These are phyloP conservation scores for Batkoa obscura DNA, from an alignment of 371 early-diverging fungal species.

Conservation along the genomic window DNA sequence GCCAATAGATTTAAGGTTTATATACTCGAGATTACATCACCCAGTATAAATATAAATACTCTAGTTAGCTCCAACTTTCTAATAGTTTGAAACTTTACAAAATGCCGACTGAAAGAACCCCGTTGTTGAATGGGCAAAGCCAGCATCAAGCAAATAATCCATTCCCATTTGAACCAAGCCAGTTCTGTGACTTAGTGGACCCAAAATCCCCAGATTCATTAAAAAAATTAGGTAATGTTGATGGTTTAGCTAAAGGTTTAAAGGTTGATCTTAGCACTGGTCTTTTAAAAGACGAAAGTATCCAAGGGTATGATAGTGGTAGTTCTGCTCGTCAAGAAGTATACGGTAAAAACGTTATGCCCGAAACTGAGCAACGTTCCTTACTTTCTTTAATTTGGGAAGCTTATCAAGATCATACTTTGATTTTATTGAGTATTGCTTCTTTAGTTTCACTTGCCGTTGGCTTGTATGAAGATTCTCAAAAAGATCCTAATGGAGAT, in stretches of 20 bases:
- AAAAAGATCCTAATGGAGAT: constrained; percentile 14
- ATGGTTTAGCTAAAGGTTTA: constrained; percentile 32
- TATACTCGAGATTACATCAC: too few relatives aligned
- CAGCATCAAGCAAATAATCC: background rate
- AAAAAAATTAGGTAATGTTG: constrained; percentile 39
- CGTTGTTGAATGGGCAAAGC: background rate
- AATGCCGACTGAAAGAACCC: background rate
- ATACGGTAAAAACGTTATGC: constrained; percentile 31
- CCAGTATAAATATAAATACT: too few relatives aligned
- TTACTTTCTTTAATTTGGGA: background rate
- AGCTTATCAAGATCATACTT: constrained; percentile 4
- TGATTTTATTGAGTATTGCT: constrained; percentile 54
- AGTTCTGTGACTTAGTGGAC: background rate
- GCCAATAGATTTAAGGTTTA: too few relatives aligned
- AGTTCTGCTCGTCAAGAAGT: constrained; percentile 36
- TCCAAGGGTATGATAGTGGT: constrained; percentile 7
- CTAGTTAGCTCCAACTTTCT: too few relatives aligned
- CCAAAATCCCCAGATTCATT: constrained; percentile 14
- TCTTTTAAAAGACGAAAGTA: constrained; percentile 34
- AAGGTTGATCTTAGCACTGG: constrained; percentile 41
- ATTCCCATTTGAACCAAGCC: background rate
- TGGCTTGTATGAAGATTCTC: constrained; percentile 65
- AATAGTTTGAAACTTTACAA: too few relatives aligned
- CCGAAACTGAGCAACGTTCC: background rate
- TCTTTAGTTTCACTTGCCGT: constrained; percentile 66